These are phyloP conservation scores for Ogataea dorogensis DNA, from an alignment of 805 yeast genomes.

Conservation along the genomic window DNA sequence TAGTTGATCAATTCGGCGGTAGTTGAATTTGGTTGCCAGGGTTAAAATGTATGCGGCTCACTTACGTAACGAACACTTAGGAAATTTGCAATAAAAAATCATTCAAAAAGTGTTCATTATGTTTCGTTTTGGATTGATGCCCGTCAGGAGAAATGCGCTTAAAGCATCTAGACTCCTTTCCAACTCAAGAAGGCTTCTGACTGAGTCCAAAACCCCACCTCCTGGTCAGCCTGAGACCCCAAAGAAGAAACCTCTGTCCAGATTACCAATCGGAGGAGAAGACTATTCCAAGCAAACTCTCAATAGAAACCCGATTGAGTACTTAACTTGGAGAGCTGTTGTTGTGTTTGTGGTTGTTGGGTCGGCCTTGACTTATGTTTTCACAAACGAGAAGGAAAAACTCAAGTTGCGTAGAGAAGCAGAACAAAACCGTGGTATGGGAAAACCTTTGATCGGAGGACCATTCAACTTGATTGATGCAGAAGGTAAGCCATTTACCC, in stretches of 20 bases:
- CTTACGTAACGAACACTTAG: too few species aligned
- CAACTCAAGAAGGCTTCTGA: not conserved
- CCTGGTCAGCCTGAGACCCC: conserved; percentile 3
- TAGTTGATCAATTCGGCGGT: conserved; percentile 1
- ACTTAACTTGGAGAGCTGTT: conserved; percentile 84
- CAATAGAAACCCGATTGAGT: conserved; percentile 51
- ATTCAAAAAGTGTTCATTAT: not conserved
- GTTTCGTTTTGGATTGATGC: conserved; percentile 1
- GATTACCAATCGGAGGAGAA: conserved; percentile 74
- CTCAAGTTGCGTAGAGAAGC: conserved; percentile 73
- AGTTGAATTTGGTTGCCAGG: too few species aligned
- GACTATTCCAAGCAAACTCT: conserved; percentile 31
- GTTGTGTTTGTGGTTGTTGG: conserved; percentile 66
- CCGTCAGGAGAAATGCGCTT: not conserved
- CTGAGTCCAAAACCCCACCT: not conserved
- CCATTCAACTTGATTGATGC: conserved; percentile 73
- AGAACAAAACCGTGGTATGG: conserved; percentile 82
- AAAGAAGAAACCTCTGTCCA: conserved; percentile 63
- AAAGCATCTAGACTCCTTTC: conserved; percentile 1
- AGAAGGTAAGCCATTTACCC: conserved; percentile 71
- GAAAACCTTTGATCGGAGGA: conserved; percentile 93
- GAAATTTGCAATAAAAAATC: too few species aligned
- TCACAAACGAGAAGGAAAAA: conserved; percentile 73
- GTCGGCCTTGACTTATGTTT: conserved; percentile 66
- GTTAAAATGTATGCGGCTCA: too few species aligned